Conservation (phyloP, 176 grass and related monocot species). For the Rhynchospora pubera region DNA sequence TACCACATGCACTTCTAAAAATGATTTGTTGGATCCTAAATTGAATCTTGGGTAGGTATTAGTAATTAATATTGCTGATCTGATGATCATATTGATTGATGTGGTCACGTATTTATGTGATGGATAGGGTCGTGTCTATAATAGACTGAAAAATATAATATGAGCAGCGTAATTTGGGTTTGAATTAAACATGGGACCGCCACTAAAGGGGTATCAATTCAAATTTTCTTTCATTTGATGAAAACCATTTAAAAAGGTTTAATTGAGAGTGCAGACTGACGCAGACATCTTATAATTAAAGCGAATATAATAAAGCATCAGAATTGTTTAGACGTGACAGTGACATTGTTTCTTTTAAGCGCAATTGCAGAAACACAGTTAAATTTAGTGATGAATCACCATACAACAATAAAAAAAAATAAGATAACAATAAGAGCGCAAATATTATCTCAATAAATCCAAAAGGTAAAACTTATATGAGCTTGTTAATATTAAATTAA, state of each 20-base stretch:
- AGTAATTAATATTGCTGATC: too few relatives aligned
- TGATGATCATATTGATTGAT: too few relatives aligned
- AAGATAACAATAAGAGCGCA: background rate
- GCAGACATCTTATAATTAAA: background rate
- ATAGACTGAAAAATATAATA: background rate
- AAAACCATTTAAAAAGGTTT: background rate
- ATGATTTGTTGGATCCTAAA: too few relatives aligned
- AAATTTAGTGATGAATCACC: background rate
- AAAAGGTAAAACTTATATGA: background rate
- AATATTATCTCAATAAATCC: background rate
- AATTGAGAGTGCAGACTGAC: conserved; percentile 2
- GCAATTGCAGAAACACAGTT: background rate
- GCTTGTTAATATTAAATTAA: background rate
- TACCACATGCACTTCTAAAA: too few relatives aligned
- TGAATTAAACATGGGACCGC: background rate
- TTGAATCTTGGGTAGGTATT: too few relatives aligned
- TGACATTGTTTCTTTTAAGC: background rate
- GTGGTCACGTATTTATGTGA: too few relatives aligned
- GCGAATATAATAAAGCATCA: background rate
- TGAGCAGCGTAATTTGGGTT: background rate
- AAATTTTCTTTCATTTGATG: background rate
- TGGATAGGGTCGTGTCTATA: background rate
- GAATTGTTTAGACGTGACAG: background rate
- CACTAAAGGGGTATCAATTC: background rate
- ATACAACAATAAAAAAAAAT: background rate